Conservation (phyloP, 306 rosid species). For the Begonia loranthoides region DNA sequence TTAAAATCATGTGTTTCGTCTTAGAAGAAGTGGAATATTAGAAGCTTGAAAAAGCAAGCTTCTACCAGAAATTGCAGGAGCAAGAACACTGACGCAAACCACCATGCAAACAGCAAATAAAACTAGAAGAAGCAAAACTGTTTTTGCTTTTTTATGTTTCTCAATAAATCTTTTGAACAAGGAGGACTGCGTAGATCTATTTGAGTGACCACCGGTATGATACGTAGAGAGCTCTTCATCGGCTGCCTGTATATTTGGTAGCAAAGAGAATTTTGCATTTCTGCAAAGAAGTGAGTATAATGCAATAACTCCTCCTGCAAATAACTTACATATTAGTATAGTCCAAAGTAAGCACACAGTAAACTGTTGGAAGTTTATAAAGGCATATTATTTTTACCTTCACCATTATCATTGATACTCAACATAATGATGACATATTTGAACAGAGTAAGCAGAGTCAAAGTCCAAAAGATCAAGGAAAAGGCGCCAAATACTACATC, state of each 20-base stretch:
- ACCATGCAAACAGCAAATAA: slow-evolving; percentile 79
- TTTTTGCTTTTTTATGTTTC: slow-evolving; percentile 44
- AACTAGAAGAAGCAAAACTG: slow-evolving; percentile 44
- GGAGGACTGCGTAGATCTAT: slow-evolving; percentile 28
- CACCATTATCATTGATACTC: slow-evolving; percentile 58
- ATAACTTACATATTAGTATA: slow-evolving; percentile 13
- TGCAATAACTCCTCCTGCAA: slow-evolving; percentile 71
- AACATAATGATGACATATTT: slow-evolving; percentile 46
- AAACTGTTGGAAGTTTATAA: slow-evolving; percentile 4
- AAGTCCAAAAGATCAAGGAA: slow-evolving; percentile 68
- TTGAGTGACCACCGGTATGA: slow-evolving; percentile 34
- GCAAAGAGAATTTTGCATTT: slow-evolving; percentile 56
- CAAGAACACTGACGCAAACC: slow-evolving; percentile 50
- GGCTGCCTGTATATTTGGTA: slow-evolving; percentile 67
- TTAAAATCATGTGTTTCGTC: slow-evolving; percentile 11
- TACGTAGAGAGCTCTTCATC: slow-evolving; percentile 79
- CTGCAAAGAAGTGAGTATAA: slow-evolving; percentile 68
- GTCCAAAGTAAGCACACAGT: not conserved
- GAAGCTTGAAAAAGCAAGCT: slow-evolving; percentile 1
- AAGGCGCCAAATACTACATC: slow-evolving; percentile 63
- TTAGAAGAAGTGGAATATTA: slow-evolving; percentile 8
- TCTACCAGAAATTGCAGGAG: slow-evolving; percentile 71
- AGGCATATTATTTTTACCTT: slow-evolving; percentile 35
- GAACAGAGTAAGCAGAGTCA: slow-evolving; percentile 45
- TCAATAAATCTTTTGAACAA: slow-evolving; percentile 51